These are phyloP conservation scores for Triticum aestivum DNA, from an alignment of 176 grass and related monocot genomes.

Conservation along the genomic window IWGSC_CS_RefSeq_v2.1 NC_057798.1:183018847-183019346, in stretches of 20 bases:
- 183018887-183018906: not conserved
- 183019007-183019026: not conserved
- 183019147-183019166: not conserved
- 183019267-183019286: not conserved
- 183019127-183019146: not conserved
- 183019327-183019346: no score
- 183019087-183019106: not conserved
- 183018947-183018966: not conserved
- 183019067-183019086: not conserved
- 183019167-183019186: not conserved
- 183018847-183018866: not conserved
- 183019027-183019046: not conserved
- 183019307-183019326: no score
- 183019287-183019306: conserved; percentile 1
- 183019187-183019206: not conserved
- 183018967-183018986: not conserved
- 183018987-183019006: not conserved
- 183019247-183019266: not conserved
- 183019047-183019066: not conserved
- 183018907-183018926: not conserved
- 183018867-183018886: not conserved
- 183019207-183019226: not conserved
- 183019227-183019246: not conserved
- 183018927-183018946: not conserved
- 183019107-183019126: not conserved